These are phyloP conservation scores for Endocarpon pusillum DNA, from an alignment of 495 filamentous ascomycete genomes.

Conservation along the genomic window DNA sequence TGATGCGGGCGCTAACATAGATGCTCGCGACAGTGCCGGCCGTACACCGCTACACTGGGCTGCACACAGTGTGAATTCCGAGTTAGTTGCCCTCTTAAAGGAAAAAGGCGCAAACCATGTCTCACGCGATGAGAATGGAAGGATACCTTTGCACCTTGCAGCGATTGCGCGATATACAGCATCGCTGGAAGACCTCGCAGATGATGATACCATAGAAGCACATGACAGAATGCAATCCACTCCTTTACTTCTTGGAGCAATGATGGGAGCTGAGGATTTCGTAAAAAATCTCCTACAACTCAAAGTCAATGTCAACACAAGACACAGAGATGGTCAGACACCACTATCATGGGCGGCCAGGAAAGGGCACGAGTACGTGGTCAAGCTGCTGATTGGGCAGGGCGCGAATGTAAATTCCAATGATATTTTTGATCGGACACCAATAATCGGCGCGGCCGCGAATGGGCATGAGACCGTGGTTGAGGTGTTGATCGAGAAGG, in stretches of 20 bases:
- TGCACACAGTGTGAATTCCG: neutral
- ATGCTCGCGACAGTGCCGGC: neutral
- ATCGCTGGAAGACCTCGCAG: neutral
- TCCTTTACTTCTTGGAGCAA: no score
- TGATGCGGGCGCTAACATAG: constrained; percentile 1
- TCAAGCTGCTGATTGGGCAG: constrained; percentile 10
- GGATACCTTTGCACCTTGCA: neutral
- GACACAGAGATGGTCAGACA: constrained; percentile 5
- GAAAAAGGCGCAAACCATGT: neutral
- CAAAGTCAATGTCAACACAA: neutral
- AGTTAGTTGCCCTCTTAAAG: neutral
- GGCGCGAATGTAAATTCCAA: neutral
- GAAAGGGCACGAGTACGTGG: constrained; percentile 9
- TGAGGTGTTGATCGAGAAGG: constrained; percentile 3
- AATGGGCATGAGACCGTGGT: constrained; percentile 13
- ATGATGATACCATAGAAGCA: neutral
- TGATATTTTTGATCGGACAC: constrained; percentile 7
- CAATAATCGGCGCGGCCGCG: constrained; percentile 11
- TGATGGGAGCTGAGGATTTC: no score
- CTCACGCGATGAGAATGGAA: neutral
- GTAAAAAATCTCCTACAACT: neutral
- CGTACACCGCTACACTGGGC: neutral
- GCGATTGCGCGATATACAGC: neutral
- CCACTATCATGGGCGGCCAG: constrained; percentile 14
- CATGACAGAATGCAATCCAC: no score